phyloP scores from a whole-genome alignment of 805 yeast species.

The Ogataea nitratoaversa region DNA sequence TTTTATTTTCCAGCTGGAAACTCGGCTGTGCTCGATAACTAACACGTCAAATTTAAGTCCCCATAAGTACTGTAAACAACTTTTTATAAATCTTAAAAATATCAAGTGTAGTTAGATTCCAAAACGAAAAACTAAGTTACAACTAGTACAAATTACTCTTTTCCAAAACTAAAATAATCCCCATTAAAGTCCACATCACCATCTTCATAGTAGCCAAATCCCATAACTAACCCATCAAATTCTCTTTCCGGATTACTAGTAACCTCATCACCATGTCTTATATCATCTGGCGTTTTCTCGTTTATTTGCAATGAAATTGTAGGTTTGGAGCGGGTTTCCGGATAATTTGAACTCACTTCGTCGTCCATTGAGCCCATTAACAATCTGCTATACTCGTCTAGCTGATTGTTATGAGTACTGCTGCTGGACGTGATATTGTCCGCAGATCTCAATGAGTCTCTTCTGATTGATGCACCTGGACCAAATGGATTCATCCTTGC shows the following conservation, averaged over 20 bases:
- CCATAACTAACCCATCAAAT: constrained; percentile 1
- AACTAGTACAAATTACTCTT: neutral
- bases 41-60: no score
- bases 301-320: neutral
- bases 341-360: neutral
- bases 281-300: neutral
- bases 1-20: neutral
- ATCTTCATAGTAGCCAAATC: constrained; percentile 9
- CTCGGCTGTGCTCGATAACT: no score
- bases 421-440: neutral
- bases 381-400: constrained; percentile 1
- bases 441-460: neutral
- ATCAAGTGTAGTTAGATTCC: no score
- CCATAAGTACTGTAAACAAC: no score
- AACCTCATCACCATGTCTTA: neutral
- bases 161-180: constrained; percentile 1
- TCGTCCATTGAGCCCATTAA: constrained; percentile 4
- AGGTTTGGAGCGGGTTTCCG: neutral
- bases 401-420: neutral
- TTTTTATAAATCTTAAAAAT: no score
- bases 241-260: neutral
- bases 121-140: no score
- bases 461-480: neutral
- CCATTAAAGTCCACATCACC: neutral
- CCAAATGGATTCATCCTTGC: neutral